Conservation (phyloP, 2,329 filamentous ascomycete genomes). For the Colletotrichum sp. region DNA sequence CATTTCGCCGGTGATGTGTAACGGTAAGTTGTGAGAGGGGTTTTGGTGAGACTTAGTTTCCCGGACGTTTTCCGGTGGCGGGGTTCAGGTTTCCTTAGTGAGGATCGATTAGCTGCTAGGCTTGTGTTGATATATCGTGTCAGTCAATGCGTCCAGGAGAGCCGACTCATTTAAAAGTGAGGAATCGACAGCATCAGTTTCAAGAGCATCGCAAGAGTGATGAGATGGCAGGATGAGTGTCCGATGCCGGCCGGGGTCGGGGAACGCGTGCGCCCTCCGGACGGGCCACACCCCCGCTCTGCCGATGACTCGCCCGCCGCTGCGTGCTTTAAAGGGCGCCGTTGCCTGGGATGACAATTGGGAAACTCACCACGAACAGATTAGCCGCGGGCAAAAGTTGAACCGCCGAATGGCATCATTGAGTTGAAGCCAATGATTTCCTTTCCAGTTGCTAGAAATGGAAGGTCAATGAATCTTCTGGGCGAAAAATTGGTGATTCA, state of each 20-base stretch:
- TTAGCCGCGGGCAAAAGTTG: neutral
- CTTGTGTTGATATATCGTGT: neutral
- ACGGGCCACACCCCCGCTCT: neutral
- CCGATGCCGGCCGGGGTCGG: neutral
- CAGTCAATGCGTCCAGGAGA: neutral
- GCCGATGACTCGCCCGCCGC: neutral
- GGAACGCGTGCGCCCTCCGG: neutral
- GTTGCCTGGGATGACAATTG: neutral
- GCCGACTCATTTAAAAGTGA: neutral
- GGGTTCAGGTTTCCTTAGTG: neutral
- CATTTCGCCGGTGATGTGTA: constrained; percentile 40
- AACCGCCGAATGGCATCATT: neutral
- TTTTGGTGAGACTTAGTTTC: neutral
- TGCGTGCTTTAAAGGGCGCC: neutral
- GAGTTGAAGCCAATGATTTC: fast-evolving
- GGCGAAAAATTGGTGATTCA: neutral
- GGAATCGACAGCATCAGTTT: neutral
- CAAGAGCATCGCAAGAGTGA: neutral
- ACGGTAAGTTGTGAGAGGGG: neutral
- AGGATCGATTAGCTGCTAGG: neutral
- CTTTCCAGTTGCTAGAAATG: neutral
- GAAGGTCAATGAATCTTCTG: neutral
- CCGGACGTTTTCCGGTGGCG: neutral
- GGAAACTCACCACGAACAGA: neutral
- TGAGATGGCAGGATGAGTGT: neutral